Conservation (phyloP, 2,329 filamentous ascomycete genomes). For the Lachnellula subtilissima region DNA sequence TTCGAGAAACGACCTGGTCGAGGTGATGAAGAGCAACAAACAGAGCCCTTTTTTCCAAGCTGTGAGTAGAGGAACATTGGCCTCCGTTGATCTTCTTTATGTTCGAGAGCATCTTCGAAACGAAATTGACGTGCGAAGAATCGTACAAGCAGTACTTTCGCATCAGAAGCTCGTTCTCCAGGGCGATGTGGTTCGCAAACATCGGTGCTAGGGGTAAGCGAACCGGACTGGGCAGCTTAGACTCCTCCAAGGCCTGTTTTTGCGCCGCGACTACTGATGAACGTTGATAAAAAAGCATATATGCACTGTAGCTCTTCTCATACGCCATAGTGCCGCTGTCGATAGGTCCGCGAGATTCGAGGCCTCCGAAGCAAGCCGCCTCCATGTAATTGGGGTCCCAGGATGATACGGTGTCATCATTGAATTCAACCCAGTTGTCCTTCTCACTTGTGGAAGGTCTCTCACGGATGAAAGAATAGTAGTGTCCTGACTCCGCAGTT, state of each 20-base stretch:
- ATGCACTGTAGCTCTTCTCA: slow-evolving; percentile 79
- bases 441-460: slow-evolving; percentile 51
- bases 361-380: slow-evolving; percentile 73
- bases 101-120: slow-evolving; percentile 56
- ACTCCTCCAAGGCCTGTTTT: slow-evolving; percentile 41
- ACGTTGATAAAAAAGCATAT: slow-evolving; percentile 97
- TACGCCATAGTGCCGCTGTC: slow-evolving; percentile 44
- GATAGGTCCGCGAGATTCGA: slow-evolving; percentile 48
- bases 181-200: slow-evolving; percentile 55
- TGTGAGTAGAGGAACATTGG: slow-evolving; percentile 46
- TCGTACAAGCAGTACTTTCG: slow-evolving; percentile 78
- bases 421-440: slow-evolving; percentile 80
- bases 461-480: slow-evolving; percentile 92
- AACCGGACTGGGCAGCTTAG: slow-evolving; percentile 37
- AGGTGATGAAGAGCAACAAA: slow-evolving; percentile 59
- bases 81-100: slow-evolving; percentile 46
- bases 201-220: slow-evolving; percentile 41
- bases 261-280: slow-evolving; percentile 57
- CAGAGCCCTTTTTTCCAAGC: slow-evolving; percentile 47
- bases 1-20: slow-evolving; percentile 69
- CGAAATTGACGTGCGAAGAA: slow-evolving; percentile 62
- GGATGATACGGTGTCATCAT: slow-evolving; percentile 74
- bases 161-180: slow-evolving; percentile 69
- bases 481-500: slow-evolving; percentile 90
- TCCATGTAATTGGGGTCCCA: slow-evolving; percentile 75